These are phyloP conservation scores for Fagopyrum esculentum DNA, from an alignment of 148 eudicot species.

Conservation along the genomic window DNA sequence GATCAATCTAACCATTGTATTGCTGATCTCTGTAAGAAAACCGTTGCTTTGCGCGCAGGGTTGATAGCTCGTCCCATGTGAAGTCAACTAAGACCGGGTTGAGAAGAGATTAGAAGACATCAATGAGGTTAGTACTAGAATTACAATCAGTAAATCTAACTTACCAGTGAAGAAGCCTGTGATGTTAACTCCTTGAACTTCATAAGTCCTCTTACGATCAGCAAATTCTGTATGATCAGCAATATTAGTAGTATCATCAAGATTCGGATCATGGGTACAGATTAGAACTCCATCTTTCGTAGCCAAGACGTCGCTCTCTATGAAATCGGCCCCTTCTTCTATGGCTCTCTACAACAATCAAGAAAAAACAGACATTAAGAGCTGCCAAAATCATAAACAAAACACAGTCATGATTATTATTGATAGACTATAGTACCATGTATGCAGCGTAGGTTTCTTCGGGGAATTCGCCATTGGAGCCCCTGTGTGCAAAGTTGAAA, in stretches of 20 bases:
- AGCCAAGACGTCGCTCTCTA: conserved; percentile 74
- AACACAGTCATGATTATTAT: background rate
- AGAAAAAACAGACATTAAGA: background rate
- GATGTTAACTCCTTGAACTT: conserved; percentile 63
- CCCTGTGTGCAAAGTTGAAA: conserved; percentile 85
- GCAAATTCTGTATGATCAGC: conserved; percentile 70
- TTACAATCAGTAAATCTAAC: background rate
- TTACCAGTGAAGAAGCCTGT: conserved; percentile 76
- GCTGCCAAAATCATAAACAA: background rate
- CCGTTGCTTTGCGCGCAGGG: conserved; percentile 71
- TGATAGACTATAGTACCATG: conserved; percentile 29
- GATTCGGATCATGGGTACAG: conserved; percentile 70
- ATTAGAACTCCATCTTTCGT: conserved; percentile 78
- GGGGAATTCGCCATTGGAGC: conserved; percentile 93
- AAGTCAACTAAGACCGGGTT: conserved; percentile 54
- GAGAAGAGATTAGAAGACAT: conserved; percentile 5
- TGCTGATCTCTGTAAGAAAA: conserved; percentile 75
- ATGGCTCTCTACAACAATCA: conserved; percentile 67
- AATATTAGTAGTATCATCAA: conserved; percentile 74
- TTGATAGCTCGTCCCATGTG: conserved; percentile 72
- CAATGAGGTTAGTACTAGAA: background rate
- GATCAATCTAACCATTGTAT: conserved; percentile 59
- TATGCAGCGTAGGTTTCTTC: conserved; percentile 90
- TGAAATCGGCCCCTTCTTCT: conserved; percentile 89
- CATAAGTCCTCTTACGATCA: conserved; percentile 69